phyloP scores from a whole-genome alignment of 768 basidiomycete genomes.

The Phlegmacium glaucopus region DNA sequence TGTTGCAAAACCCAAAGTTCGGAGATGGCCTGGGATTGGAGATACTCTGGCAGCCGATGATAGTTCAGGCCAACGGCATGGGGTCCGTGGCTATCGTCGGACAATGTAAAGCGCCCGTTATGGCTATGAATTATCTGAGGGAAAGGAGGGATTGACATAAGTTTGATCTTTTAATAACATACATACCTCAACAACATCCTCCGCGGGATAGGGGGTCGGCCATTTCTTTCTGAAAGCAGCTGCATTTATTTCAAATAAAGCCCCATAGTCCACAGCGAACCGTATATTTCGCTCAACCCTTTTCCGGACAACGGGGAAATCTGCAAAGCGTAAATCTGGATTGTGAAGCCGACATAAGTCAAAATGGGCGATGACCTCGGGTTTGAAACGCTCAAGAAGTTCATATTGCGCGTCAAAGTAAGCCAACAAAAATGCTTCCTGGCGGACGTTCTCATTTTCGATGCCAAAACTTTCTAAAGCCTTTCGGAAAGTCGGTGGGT shows the following conservation, averaged over 20 bases:
- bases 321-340: constrained; percentile 54
- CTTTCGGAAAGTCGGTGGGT: constrained; percentile 61
- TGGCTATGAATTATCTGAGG: constrained; percentile 63
- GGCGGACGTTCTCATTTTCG: constrained; percentile 24
- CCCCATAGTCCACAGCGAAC: constrained; percentile 76
- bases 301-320: constrained; percentile 56
- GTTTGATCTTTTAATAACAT: constrained; percentile 2
- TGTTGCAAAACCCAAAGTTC: constrained; percentile 63
- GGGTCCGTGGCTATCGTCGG: constrained; percentile 95
- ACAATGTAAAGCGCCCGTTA: constrained; percentile 78
- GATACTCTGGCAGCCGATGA: constrained; percentile 57
- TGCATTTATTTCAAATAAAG: constrained; percentile 89
- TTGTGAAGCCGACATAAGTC: constrained; percentile 89
- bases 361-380: constrained; percentile 90
- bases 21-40: constrained; percentile 52
- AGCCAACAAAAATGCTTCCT: constrained; percentile 49
- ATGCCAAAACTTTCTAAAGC: constrained; percentile 46
- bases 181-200: constrained; percentile 69
- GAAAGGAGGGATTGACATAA: constrained; percentile 5
- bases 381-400: constrained; percentile 66
- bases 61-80: constrained; percentile 89
- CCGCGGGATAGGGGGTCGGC: constrained; percentile 78
- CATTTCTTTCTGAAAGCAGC: constrained; percentile 93
- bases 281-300: constrained; percentile 73
- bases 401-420: constrained; percentile 89